Evolutionary conservation across 2,329 filamentous ascomycete species (phyloP), one percentile per base, ranked within the genome.

Genomic region (Exutisphaerella laricina): DNA sequence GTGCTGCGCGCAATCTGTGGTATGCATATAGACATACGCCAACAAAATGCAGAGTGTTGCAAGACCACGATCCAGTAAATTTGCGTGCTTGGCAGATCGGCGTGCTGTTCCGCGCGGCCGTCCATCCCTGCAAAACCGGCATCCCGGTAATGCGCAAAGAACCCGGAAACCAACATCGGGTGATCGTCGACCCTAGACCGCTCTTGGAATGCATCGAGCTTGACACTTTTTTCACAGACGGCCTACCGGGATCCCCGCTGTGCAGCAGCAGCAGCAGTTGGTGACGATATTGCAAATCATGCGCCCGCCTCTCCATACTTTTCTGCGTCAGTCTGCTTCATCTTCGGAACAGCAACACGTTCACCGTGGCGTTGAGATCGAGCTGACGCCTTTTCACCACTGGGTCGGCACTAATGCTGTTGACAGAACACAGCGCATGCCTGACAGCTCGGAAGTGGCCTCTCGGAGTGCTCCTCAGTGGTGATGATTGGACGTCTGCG

Each of bases 401-500:
- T n/a, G 14, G 25, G 12, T 25, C 41, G 42, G 43, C 47, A 49
- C 48, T 43, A 49, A 49, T 51, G 48, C 48, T 45, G 50, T 51
- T 49, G 45, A 53, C 48, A 49, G 50, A 45, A 50, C 45, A 49
- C 49, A 38, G 34, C 43, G 42, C 45, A 48, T 51, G 48, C 48
- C 48, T 53, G 48, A 51, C 50, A 53, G 48, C 36, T 45, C 48
- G 43, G 48, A 39, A 49, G 32, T 37, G 40, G 41, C 46, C 44
- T 20, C 28, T 5, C 25, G 26, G 6, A 21, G 29, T 40, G 28
- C 29, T 32, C 14, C 10, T 40, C 37, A 29, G 14, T 41, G 17
- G 21, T 22, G 20, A 33, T 46, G 32, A 43, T 38, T 46, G 46
- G 43, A 10, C 34, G 17, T 34, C 40, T 37, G 41, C 30, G 36